Evolutionary conservation across 345 rosid species (phyloP), one percentile per base, ranked within the genome.

Genomic region (Salix suchowensis): DNA sequence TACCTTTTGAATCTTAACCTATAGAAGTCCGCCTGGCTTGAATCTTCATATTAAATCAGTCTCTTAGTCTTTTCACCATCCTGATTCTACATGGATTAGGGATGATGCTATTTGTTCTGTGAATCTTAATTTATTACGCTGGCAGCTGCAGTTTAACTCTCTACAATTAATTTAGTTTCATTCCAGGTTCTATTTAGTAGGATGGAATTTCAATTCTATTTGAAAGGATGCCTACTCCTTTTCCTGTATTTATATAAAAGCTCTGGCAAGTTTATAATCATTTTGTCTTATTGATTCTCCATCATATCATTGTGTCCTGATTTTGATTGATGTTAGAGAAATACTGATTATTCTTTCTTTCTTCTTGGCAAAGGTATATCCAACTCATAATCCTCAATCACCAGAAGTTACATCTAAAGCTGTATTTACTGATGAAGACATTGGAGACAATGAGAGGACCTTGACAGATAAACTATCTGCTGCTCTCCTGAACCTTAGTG

Each of bases 401-500:
- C 86, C 86, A n/a, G 94, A 92, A 68, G 80, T 88, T 74, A 79
- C 83, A 18, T 77, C 91, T 13, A 89, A 92, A 81, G 83, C 78
- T 34, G 76, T 73, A 16, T 75, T 82, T 44, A 77, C 67, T 6
- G 91, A 86, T 72, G 97, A 87, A 77, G 94, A 88, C 65, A 78
- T 78, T 10, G 80, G 77, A 77, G 91, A 87, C 60, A 82, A 76
- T 77, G 82, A 86, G 65, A 89, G 81, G 84, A 81, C 78, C 81
- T 71, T 94, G 39, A 76, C 79, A 26, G 94, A 88, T 77, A 89
- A 86, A 85, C 87, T 95, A 52, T 93, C 97, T 26, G 94, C 96
- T 78, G 97, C 97, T 76, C 86, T 91, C 36, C 89, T 90, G 74
- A 90, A 89, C 77, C 85, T 91, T 26, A 89, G 91, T 77, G 97